These are phyloP conservation scores for Podospora didyma DNA, from an alignment of 495 filamentous ascomycete genomes.

Conservation along the genomic window DNA sequence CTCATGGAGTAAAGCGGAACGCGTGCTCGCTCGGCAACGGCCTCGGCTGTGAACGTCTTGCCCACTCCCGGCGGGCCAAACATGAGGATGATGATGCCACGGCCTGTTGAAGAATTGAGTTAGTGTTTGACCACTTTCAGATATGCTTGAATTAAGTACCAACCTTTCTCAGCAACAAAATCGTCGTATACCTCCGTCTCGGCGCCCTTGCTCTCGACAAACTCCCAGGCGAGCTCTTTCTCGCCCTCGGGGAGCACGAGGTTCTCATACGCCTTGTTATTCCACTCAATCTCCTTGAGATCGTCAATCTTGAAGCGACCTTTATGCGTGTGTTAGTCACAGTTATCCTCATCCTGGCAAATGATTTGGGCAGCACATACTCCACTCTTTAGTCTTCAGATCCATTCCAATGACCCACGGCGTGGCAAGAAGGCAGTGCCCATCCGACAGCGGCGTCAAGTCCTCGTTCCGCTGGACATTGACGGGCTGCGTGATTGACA, in stretches of 20 bases:
- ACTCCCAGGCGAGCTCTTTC: conserved; percentile 47
- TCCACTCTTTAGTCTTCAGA: conserved; percentile 33
- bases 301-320: conserved; percentile 12
- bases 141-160: neutral
- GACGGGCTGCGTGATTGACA: neutral
- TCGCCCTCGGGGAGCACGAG: conserved; percentile 45
- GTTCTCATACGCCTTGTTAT: conserved; percentile 46
- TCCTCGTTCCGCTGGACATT: conserved; percentile 5
- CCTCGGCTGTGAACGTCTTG: conserved; percentile 55
- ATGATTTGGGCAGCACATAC: neutral
- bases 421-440: conserved; percentile 28
- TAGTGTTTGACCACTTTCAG: neutral
- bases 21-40: conserved; percentile 35
- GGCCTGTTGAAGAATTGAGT: conserved; percentile 4
- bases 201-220: conserved; percentile 33
- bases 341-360: neutral
- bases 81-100: conserved; percentile 50
- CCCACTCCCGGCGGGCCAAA: conserved; percentile 53
- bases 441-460: conserved; percentile 25
- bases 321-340: neutral
- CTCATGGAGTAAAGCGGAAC: conserved; percentile 23
- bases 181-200: conserved; percentile 48
- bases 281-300: conserved; percentile 39
- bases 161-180: conserved; percentile 46
- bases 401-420: conserved; percentile 35